phyloP scores from a whole-genome alignment of 768 basidiomycete species.

The Baorangia bicolor region DNA sequence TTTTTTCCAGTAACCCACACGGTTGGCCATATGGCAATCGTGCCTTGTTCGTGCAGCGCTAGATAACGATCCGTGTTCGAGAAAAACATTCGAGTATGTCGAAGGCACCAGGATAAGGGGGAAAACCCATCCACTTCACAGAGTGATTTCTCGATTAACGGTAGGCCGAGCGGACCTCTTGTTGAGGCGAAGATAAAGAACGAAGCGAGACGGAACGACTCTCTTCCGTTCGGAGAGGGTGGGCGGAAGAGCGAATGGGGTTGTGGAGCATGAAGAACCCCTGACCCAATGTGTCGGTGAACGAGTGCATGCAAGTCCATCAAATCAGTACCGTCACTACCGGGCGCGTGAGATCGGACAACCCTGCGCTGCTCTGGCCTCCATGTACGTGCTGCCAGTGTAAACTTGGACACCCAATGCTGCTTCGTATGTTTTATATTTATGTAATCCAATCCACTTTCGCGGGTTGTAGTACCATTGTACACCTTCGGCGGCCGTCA shows the following conservation, averaged over 20 bases:
- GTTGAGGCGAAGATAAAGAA: neutral
- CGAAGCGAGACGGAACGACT: neutral
- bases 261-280: neutral
- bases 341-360: neutral
- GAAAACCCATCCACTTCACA: too few relatives aligned
- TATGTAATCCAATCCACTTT: neutral
- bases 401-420: neutral
- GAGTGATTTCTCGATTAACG: neutral
- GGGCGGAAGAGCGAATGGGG: neutral
- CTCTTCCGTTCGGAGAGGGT: neutral
- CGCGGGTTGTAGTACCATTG: too few relatives aligned
- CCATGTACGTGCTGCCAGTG: neutral
- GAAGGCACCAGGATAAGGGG: neutral
- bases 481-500: neutral
- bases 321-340: neutral
- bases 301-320: neutral
- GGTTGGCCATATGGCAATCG: neutral
- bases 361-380: neutral
- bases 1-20: neutral
- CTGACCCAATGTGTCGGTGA: neutral
- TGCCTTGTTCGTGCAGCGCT: neutral
- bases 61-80: neutral
- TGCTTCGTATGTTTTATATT: neutral
- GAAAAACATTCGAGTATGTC: neutral
- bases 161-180: neutral